Evolutionary conservation across 305 asterid species (phyloP).

Genomic region (Fraxinus albicans): DNA sequence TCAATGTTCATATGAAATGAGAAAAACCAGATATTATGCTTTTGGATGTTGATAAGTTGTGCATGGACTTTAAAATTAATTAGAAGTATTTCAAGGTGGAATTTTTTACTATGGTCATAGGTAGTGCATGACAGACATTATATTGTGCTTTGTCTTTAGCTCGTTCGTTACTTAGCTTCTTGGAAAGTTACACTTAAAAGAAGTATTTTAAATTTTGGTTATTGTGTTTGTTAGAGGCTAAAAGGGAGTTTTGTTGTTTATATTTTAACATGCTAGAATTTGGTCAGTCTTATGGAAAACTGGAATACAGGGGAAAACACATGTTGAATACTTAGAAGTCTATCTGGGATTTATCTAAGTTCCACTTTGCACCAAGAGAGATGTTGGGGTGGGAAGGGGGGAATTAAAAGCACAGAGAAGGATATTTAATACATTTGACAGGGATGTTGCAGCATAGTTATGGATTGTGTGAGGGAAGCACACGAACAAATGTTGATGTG

Average conservation of each 20-base stretch:
- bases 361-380: background rate
- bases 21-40: background rate
- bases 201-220: background rate
- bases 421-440: background rate
- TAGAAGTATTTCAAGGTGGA: background rate
- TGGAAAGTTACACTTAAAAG: background rate
- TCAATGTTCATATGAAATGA: background rate
- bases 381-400: background rate
- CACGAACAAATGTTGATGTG: background rate
- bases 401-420: background rate
- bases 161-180: background rate
- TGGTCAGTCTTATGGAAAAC: background rate
- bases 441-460: background rate
- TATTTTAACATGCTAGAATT: background rate
- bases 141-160: background rate
- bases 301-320: background rate
- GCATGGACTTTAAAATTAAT: background rate
- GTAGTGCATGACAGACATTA: background rate
- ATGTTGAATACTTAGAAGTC: background rate
- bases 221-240: background rate
- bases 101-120: background rate
- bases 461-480: background rate
- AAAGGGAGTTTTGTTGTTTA: background rate
- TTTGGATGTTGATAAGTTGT: background rate
- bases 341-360: background rate